These are phyloP conservation scores for Chondrostereum purpureum DNA, from an alignment of 1,284 basidiomycete species.

Conservation along the genomic window DNA sequence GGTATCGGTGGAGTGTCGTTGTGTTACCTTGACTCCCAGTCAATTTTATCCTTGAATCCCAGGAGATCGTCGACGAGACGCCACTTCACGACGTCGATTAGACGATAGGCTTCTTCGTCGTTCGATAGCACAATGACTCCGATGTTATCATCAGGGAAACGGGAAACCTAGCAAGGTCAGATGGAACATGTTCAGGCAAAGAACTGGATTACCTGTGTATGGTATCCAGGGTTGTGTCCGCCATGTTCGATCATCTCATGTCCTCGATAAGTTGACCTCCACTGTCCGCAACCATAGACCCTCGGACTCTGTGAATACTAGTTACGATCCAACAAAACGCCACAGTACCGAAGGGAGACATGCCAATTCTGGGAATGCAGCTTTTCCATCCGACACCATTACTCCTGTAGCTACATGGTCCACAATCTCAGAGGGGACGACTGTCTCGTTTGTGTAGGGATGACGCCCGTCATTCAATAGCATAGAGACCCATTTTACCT, in stretches of 20 bases:
- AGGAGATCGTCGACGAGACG: slow-evolving; percentile 28
- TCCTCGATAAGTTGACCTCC: slow-evolving; percentile 24
- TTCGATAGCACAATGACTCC: slow-evolving; percentile 37
- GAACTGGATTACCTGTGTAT: background rate
- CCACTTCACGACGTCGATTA: slow-evolving; percentile 28
- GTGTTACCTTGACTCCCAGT: slow-evolving; percentile 28
- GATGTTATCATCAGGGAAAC: slow-evolving; percentile 31
- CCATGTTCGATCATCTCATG: background rate
- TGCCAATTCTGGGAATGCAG: slow-evolving; percentile 5
- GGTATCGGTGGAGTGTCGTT: too few species aligned
- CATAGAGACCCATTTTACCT: slow-evolving; percentile 38
- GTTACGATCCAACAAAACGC: background rate
- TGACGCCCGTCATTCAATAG: slow-evolving; percentile 37
- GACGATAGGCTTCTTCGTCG: slow-evolving; percentile 26
- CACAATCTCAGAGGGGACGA: slow-evolving; percentile 30
- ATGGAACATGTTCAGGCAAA: slow-evolving; percentile 12
- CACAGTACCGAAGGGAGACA: slow-evolving; percentile 1
- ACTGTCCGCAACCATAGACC: slow-evolving; percentile 39
- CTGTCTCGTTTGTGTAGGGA: slow-evolving; percentile 30
- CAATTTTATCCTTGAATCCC: slow-evolving; percentile 21
- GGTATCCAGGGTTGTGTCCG: background rate
- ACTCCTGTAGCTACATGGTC: slow-evolving; percentile 19
- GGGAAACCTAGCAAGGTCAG: slow-evolving; percentile 28
- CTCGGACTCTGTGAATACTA: slow-evolving; percentile 21
- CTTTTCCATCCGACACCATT: slow-evolving; percentile 27